Evolutionary conservation across 345 rosid genomes (phyloP).

Genomic region (Eucalyptus cladocalyx): DNA sequence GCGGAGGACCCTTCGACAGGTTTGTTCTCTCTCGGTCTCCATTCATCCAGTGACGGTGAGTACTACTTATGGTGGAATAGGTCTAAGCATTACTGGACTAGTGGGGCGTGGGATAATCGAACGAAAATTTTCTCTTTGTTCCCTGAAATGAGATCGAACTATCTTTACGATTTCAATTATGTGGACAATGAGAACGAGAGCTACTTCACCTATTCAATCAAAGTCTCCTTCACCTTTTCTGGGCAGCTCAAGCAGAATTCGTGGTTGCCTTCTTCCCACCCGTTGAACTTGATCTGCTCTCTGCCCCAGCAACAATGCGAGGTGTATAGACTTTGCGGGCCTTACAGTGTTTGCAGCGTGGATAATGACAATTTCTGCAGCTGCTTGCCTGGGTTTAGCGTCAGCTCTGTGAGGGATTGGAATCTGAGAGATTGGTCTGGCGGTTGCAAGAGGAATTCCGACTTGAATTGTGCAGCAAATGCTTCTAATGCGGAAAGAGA

Average conservation of each 20-base stretch:
- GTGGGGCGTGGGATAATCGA: slow-evolving; percentile 52
- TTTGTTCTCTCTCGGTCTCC: slow-evolving; percentile 57
- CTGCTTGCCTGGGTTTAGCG: slow-evolving; percentile 29
- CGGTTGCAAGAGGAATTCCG: slow-evolving; percentile 41
- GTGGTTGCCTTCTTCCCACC: slow-evolving; percentile 11
- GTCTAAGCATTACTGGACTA: slow-evolving; percentile 39
- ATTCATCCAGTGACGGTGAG: slow-evolving; percentile 20
- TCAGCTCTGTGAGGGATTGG: slow-evolving; percentile 23
- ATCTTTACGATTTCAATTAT: slow-evolving; percentile 42
- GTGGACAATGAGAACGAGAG: slow-evolving; percentile 23
- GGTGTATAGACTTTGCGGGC: slow-evolving; percentile 55
- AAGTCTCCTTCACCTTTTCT: too few relatives aligned
- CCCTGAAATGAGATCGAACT: slow-evolving; percentile 62
- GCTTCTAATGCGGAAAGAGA: slow-evolving; percentile 12
- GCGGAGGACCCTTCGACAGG: slow-evolving; percentile 58
- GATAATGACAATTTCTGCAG: background rate
- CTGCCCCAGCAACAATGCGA: slow-evolving; percentile 58
- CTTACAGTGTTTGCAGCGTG: slow-evolving; percentile 42
- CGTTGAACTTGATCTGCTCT: slow-evolving; percentile 63
- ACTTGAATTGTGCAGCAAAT: slow-evolving; percentile 28
- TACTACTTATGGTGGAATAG: slow-evolving; percentile 45
- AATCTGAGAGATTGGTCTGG: slow-evolving; percentile 35
- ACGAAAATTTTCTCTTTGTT: slow-evolving; percentile 15
- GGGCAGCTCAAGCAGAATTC: slow-evolving; percentile 47
- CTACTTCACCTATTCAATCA: slow-evolving; percentile 48